Evolutionary conservation across 139 green algal species (phyloP).

Genomic region (Monoraphidium neglectum): DNA sequence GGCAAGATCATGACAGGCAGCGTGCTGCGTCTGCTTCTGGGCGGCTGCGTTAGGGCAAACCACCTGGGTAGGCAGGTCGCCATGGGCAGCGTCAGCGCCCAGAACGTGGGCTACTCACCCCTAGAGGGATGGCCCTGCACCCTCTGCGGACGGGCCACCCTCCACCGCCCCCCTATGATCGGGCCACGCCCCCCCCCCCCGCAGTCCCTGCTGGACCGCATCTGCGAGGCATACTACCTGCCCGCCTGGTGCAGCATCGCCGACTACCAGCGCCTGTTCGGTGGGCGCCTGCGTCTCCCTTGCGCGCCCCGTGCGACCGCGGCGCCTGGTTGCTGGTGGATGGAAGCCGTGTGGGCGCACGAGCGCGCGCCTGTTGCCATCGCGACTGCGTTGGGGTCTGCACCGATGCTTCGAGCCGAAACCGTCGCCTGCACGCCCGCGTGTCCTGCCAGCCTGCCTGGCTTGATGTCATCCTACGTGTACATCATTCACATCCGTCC

Average conservation of each 20-base stretch:
- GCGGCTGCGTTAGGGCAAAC: no score
- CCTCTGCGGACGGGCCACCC: no score
- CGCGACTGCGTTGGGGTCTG: not conserved
- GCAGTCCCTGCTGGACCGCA: constrained; percentile 83
- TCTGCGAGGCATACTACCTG: constrained; percentile 98
- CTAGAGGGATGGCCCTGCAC: no score
- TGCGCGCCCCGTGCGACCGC: not conserved
- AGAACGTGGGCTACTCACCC: no score
- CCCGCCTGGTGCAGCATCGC: constrained; percentile 91
- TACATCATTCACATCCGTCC: no score
- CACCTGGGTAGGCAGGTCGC: no score
- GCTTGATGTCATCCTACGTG: not conserved
- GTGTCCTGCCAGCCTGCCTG: not conserved
- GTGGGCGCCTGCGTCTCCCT: constrained; percentile 25
- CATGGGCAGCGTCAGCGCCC: no score
- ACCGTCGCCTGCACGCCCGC: not conserved
- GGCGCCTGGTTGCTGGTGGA: not conserved
- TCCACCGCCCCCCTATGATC: no score
- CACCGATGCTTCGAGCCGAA: not conserved
- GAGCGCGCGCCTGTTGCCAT: not conserved
- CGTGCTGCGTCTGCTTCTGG: no score
- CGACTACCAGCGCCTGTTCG: constrained; percentile 87
- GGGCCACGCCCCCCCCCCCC: constrained; percentile 36
- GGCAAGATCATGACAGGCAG: no score
- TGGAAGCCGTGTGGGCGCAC: not conserved